Percentiles rank a stretch among this genome's conserved stretches.
Conservation (phyloP, 345 rosid genomes). For the Noccaea caerulescens region DNA sequence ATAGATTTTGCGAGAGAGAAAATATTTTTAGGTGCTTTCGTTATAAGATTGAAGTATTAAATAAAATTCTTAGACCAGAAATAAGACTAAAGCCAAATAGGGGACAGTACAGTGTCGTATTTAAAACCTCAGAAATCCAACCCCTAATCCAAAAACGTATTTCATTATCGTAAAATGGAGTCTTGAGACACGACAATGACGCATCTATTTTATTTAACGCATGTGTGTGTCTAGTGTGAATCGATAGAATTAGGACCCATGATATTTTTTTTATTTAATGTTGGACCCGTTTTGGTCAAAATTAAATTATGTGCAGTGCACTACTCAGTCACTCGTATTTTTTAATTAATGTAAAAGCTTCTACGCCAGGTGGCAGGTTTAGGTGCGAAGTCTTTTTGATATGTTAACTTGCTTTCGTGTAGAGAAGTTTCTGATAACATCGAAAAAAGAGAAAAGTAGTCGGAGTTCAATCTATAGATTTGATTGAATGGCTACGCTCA, state of each 20-base stretch:
- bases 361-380: conserved; percentile 32
- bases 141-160: neutral
- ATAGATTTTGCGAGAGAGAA: no score
- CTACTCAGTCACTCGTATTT: neutral
- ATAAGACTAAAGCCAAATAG: no score
- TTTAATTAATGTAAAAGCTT: neutral
- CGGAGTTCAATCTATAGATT: conserved; percentile 14
- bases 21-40: no score
- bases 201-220: neutral
- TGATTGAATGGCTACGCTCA: conserved; percentile 38
- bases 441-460: neutral
- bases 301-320: conserved; percentile 26
- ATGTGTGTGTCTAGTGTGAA: conserved; percentile 12
- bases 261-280: neutral
- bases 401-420: conserved; percentile 1
- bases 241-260: conserved; percentile 3
- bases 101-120: no score
- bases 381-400: conserved; percentile 28
- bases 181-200: neutral
- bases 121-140: no score
- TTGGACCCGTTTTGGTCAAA: conserved; percentile 4
- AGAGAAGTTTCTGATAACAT: conserved; percentile 24
- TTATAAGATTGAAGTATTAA: neutral
- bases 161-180: neutral
- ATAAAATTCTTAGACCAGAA: neutral